phyloP scores from a whole-genome alignment of 164 flowering plant species.

The Liquidambar formosana region DNA sequence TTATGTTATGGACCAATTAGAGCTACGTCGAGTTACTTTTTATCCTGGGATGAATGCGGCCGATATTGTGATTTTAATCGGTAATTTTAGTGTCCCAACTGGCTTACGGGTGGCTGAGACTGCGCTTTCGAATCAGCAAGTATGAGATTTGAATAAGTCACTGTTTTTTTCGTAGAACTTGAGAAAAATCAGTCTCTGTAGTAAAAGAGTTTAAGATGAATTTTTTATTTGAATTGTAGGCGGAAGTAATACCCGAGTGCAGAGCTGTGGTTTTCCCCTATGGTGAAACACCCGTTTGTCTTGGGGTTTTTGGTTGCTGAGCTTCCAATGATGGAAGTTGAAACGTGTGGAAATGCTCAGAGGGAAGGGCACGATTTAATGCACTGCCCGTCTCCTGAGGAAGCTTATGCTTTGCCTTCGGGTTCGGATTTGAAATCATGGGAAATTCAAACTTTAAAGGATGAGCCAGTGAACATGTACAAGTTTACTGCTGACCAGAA shows the following conservation, averaged over 20 bases:
- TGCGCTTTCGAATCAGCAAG: slow-evolving; percentile 67
- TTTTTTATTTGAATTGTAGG: slow-evolving; percentile 42
- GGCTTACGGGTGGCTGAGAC: slow-evolving; percentile 90
- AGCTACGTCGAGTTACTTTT: slow-evolving; percentile 68
- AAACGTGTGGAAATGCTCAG: too few relatives aligned
- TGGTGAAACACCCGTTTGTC: slow-evolving; percentile 92
- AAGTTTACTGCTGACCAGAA: slow-evolving; percentile 63
- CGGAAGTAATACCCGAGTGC: slow-evolving; percentile 59
- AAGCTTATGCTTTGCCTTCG: slow-evolving; percentile 39
- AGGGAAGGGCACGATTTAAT: slow-evolving; percentile 30
- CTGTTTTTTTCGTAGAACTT: not conserved
- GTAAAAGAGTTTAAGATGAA: not conserved
- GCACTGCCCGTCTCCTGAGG: slow-evolving; percentile 30
- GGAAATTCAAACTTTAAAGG: slow-evolving; percentile 40
- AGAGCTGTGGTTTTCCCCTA: slow-evolving; percentile 77
- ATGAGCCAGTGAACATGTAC: slow-evolving; percentile 30
- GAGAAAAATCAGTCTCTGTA: not conserved
- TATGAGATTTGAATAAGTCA: slow-evolving; percentile 22
- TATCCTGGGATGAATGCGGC: slow-evolving; percentile 44
- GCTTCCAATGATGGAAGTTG: slow-evolving; percentile 49
- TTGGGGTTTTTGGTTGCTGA: slow-evolving; percentile 97
- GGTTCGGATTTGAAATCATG: slow-evolving; percentile 25
- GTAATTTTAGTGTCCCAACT: slow-evolving; percentile 67
- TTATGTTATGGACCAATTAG: slow-evolving; percentile 87
- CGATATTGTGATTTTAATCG: slow-evolving; percentile 69